Percentiles rank a stretch among this genome's conserved stretches.
Evolutionary conservation across 2,329 filamentous ascomycete species (phyloP).

Genomic region (Graphilbum fragrans): DNA sequence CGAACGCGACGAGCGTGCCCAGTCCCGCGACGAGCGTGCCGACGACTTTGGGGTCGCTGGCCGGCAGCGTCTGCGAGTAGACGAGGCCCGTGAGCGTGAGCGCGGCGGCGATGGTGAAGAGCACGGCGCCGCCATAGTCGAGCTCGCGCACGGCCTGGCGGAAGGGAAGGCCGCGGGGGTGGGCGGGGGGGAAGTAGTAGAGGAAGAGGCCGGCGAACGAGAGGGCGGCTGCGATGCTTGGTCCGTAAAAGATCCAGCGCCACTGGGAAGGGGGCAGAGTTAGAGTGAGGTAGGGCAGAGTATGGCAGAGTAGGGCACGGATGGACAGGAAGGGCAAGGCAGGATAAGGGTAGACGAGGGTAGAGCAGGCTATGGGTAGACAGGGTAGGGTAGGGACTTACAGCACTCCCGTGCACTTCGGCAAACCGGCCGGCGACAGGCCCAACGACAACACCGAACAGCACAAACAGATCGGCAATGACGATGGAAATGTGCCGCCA

Average conservation of each 20-base stretch:
- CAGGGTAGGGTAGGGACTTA: neutral
- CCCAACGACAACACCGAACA: conserved; percentile 31
- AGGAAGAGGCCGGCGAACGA: conserved; percentile 30
- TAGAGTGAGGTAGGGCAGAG: too few species aligned
- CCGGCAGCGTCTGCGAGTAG: conserved; percentile 22
- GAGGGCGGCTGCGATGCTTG: conserved; percentile 27
- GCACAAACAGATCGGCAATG: conserved; percentile 27
- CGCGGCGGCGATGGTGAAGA: conserved; percentile 22
- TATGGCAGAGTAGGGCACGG: too few species aligned
- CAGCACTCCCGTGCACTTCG: conserved; percentile 17
- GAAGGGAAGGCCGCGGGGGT: conserved; percentile 21
- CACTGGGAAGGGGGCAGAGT: conserved; percentile 16
- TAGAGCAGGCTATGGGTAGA: too few species aligned
- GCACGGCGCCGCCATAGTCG: conserved; percentile 24
- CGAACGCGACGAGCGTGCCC: conserved; percentile 21
- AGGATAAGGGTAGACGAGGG: too few species aligned
- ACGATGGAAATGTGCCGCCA: conserved; percentile 32
- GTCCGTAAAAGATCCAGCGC: conserved; percentile 32
- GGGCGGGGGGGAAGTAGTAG: conserved; percentile 19
- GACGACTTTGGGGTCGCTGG: conserved; percentile 23
- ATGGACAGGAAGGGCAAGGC: too few species aligned
- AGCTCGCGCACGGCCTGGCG: conserved; percentile 21
- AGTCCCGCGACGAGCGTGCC: conserved; percentile 23
- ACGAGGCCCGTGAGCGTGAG: conserved; percentile 27
- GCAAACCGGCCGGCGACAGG: conserved; percentile 31